These are phyloP conservation scores for Aureoboletus auriporus DNA, from an alignment of 768 basidiomycete genomes.

Conservation along the genomic window DNA sequence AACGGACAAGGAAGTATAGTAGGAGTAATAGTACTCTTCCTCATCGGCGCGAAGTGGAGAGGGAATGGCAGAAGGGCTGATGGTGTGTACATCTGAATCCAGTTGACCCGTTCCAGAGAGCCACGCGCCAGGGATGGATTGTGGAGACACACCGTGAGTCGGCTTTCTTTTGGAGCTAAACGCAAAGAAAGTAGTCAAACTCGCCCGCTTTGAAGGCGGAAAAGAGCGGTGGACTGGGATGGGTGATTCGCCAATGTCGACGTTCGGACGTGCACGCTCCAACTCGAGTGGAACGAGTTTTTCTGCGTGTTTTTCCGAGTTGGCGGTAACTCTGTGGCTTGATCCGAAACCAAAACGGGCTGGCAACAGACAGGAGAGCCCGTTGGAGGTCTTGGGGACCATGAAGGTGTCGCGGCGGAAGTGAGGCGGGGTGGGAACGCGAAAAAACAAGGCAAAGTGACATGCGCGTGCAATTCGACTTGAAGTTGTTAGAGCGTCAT, in stretches of 20 bases:
- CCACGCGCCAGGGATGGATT: constrained; percentile 18
- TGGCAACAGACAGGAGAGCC: constrained; percentile 35
- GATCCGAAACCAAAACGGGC: constrained; percentile 32
- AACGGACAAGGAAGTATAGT: constrained; percentile 37
- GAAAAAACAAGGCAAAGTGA: neutral
- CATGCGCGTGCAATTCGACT: neutral
- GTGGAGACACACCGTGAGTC: constrained; percentile 7
- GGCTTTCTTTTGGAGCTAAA: constrained; percentile 23
- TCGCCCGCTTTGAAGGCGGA: constrained; percentile 38
- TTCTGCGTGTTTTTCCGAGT: constrained; percentile 20
- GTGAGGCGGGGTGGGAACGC: too few relatives aligned
- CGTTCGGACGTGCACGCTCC: constrained; percentile 13
- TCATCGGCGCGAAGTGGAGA: constrained; percentile 28
- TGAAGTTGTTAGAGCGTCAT: constrained; percentile 4
- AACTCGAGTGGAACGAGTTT: too few relatives aligned
- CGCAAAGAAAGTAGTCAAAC: constrained; percentile 31
- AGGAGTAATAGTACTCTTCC: constrained; percentile 50
- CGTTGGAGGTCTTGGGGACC: constrained; percentile 32
- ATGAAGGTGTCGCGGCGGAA: constrained; percentile 15
- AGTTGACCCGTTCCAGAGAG: constrained; percentile 2
- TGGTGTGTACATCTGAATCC: constrained; percentile 3
- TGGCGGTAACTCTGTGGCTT: neutral
- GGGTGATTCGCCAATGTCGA: constrained; percentile 68
- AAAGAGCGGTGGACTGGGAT: constrained; percentile 22
- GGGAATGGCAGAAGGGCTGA: constrained; percentile 11